A percentile compares a stretch with the other conserved stretches of the same genome.
Conservation (phyloP, 1,284 basidiomycete genomes). For the Phlebopus sp. region DNA sequence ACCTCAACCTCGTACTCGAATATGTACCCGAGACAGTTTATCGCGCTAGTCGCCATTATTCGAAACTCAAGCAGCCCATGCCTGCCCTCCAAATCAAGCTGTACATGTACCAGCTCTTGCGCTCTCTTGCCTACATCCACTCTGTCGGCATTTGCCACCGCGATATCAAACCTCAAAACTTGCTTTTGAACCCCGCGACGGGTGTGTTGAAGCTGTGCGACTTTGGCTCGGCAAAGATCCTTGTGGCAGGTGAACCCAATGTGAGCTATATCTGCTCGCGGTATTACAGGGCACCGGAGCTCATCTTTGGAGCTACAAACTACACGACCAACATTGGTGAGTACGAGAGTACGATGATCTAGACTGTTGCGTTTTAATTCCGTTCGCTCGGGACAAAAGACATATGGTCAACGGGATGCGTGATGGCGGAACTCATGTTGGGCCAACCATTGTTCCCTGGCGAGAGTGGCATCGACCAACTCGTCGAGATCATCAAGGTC, state of each 20-base stretch:
- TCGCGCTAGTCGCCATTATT: slow-evolving; percentile 97
- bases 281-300: slow-evolving; percentile 98
- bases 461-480: slow-evolving; percentile 99
- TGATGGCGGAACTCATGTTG: slow-evolving; percentile 99
- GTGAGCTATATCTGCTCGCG: slow-evolving; percentile 99
- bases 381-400: slow-evolving; percentile 48
- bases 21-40: slow-evolving; percentile 99
- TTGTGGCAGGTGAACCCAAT: slow-evolving; percentile 97
- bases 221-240: slow-evolving; percentile 98
- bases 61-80: slow-evolving; percentile 99
- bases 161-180: slow-evolving; percentile 99
- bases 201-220: slow-evolving; percentile 98
- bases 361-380: slow-evolving; percentile 6
- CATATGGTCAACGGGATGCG: slow-evolving; percentile 99
- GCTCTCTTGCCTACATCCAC: slow-evolving; percentile 97
- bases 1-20: slow-evolving; percentile 98
- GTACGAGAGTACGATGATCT: slow-evolving; percentile 28
- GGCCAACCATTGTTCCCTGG: slow-evolving; percentile 99
- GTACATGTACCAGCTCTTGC: slow-evolving; percentile 97
- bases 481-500: slow-evolving; percentile 99
- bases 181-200: slow-evolving; percentile 94
- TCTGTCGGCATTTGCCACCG: slow-evolving; percentile 97
- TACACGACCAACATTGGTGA: slow-evolving; percentile 99
- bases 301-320: slow-evolving; percentile 99
- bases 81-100: slow-evolving; percentile 99